Percentiles rank a stretch among this genome's conserved stretches.
Conservation (phyloP, 2,329 filamentous ascomycete genomes). For the Alternaria sp. region DNA sequence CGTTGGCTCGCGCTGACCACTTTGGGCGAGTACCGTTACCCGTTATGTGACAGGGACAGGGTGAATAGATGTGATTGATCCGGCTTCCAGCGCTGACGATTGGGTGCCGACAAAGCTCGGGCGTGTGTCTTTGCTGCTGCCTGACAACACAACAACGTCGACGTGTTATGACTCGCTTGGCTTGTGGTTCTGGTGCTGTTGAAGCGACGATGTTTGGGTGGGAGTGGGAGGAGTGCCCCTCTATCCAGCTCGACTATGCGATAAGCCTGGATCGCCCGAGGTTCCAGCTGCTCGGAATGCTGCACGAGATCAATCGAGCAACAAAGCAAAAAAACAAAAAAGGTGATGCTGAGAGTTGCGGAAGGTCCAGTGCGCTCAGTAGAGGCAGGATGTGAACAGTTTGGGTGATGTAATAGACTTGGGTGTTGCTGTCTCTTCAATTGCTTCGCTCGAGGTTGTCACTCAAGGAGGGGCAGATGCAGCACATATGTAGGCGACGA, state of each 20-base stretch:
- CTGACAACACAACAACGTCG: slow-evolving; percentile 35
- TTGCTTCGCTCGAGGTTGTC: slow-evolving; percentile 18
- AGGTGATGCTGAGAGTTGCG: not conserved
- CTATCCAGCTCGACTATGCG: slow-evolving; percentile 27
- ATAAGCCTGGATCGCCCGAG: slow-evolving; percentile 46
- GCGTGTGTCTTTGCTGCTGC: slow-evolving; percentile 33
- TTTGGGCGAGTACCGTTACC: slow-evolving; percentile 30
- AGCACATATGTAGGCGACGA: slow-evolving; percentile 38
- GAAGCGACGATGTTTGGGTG: slow-evolving; percentile 8
- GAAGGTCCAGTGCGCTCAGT: not conserved
- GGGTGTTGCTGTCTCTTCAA: slow-evolving; percentile 7
- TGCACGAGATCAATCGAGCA: slow-evolving; percentile 16
- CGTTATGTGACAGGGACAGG: slow-evolving; percentile 36
- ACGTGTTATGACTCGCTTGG: slow-evolving; percentile 14
- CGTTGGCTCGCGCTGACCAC: slow-evolving; percentile 27
- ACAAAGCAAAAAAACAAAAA: slow-evolving; percentile 1
- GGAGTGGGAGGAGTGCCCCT: slow-evolving; percentile 26
- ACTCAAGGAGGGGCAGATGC: slow-evolving; percentile 42
- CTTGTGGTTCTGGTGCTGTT: slow-evolving; percentile 12
- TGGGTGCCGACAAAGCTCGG: slow-evolving; percentile 36
- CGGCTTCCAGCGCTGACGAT: slow-evolving; percentile 34
- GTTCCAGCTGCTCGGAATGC: slow-evolving; percentile 31
- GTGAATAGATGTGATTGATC: slow-evolving; percentile 28
- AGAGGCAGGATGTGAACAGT: too few relatives aligned
- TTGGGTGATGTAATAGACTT: slow-evolving; percentile 13